Percentiles rank a stretch among this genome's conserved stretches.
Evolutionary conservation across 768 basidiomycete genomes (phyloP).

Genomic region (Tremella yokohamensis): DNA sequence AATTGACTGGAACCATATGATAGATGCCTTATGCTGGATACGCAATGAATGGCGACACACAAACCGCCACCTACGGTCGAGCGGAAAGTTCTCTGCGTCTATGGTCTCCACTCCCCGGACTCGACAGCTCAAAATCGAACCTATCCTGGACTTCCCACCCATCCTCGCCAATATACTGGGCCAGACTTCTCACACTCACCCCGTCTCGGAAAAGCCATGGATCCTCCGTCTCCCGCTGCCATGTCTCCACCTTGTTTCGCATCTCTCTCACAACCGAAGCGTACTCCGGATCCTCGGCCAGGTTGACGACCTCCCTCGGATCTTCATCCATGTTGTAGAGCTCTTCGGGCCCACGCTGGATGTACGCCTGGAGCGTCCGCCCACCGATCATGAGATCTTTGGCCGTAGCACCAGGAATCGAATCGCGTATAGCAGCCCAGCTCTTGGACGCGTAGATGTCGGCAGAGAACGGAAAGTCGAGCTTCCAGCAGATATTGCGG

Average conservation of each 20-base stretch:
- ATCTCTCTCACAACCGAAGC: conserved; percentile 7
- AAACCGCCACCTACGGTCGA: no score
- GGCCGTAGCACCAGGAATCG: background rate
- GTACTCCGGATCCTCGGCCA: conserved; percentile 14
- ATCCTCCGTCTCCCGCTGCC: conserved; percentile 27
- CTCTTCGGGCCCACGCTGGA: conserved; percentile 22
- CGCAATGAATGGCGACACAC: no score
- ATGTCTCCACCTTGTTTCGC: conserved; percentile 12
- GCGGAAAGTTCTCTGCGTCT: no score
- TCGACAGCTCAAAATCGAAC: no score
- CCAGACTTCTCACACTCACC: background rate
- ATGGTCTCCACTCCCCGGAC: no score
- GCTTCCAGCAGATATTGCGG: conserved; percentile 27
- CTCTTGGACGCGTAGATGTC: conserved; percentile 22
- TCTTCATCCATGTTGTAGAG: conserved; percentile 26
- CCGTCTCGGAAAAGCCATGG: conserved; percentile 24
- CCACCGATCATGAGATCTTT: conserved; percentile 8
- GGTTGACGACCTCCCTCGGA: conserved; percentile 23
- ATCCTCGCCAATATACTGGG: background rate
- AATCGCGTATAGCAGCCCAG: conserved; percentile 17
- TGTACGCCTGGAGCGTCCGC: conserved; percentile 15
- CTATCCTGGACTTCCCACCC: no score
- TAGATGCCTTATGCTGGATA: no score
- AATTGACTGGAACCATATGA: no score
- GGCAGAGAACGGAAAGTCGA: conserved; percentile 30